These are phyloP conservation scores for Russula sp. DNA, from an alignment of 768 basidiomycete genomes.

Conservation along the genomic window DNA sequence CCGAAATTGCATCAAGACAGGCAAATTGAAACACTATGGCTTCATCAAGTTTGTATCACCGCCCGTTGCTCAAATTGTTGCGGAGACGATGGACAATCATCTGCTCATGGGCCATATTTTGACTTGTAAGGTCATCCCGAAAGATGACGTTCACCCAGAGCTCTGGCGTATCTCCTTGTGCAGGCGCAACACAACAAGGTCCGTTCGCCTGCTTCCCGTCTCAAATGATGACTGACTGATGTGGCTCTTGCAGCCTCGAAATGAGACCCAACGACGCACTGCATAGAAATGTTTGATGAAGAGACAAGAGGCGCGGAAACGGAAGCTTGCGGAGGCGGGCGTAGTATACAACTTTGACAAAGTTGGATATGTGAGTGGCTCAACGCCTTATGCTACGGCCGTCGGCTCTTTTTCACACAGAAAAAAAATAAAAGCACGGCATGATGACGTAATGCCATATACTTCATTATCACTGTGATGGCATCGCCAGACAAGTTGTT, in stretches of 20 bases:
- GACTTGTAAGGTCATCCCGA: conserved; percentile 84
- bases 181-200: conserved; percentile 84
- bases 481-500: not conserved
- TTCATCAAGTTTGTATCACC: conserved; percentile 93
- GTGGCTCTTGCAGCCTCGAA: conserved; percentile 56
- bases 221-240: not conserved
- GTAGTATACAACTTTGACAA: conserved; percentile 84
- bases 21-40: conserved; percentile 93
- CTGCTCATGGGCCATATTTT: conserved; percentile 92
- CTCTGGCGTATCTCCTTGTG: conserved; percentile 78
- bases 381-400: not conserved
- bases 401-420: conserved; percentile 31
- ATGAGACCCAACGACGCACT: conserved; percentile 61
- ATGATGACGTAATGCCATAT: conserved; percentile 2
- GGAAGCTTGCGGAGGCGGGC: conserved; percentile 73
- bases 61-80: conserved; percentile 89
- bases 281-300: conserved; percentile 68
- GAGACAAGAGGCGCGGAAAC: conserved; percentile 73
- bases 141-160: conserved; percentile 87
- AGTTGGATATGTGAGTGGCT: conserved; percentile 73
- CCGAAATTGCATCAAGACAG: conserved; percentile 56
- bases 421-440: conserved; percentile 41
- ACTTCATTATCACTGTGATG: not conserved
- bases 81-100: conserved; percentile 99
- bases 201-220: conserved; percentile 5